These are phyloP conservation scores for Nepenthes gracilis DNA, from an alignment of 148 eudicot genomes.

Conservation along the genomic window DNA sequence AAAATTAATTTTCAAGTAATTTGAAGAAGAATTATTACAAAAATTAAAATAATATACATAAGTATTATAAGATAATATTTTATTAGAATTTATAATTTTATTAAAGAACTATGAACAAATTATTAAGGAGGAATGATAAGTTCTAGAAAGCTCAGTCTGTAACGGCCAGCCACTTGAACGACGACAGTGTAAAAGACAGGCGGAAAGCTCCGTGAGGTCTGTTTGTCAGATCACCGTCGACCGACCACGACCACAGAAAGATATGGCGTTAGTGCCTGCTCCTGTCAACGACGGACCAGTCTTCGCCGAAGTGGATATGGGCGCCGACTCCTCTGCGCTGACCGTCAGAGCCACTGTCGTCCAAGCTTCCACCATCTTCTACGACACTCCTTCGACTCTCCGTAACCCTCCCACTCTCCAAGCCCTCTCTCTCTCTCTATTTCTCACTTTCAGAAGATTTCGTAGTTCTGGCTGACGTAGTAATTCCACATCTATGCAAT, in stretches of 20 bases:
- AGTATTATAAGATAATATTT: too few species aligned
- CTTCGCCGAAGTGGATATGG: slow-evolving; percentile 80
- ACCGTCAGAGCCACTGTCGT: slow-evolving; percentile 92
- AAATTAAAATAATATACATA: too few species aligned
- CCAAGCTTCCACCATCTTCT: slow-evolving; percentile 87
- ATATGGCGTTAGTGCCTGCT: slow-evolving; percentile 49
- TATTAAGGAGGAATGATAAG: too few species aligned
- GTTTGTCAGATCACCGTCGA: background rate
- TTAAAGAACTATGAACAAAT: too few species aligned
- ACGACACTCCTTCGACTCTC: slow-evolving; percentile 86
- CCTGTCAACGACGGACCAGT: slow-evolving; percentile 20
- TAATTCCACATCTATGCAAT: background rate
- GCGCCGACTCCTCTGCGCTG: slow-evolving; percentile 33
- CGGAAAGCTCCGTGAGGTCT: background rate
- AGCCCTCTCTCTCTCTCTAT: background rate
- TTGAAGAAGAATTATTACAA: too few species aligned
- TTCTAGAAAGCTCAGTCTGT: too few species aligned
- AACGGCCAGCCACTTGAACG: too few species aligned
- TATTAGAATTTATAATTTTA: too few species aligned
- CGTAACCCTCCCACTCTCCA: slow-evolving; percentile 16
- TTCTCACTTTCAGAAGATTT: background rate
- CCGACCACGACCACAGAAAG: background rate
- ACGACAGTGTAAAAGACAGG: too few species aligned
- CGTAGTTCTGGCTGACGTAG: background rate
- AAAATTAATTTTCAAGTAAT: too few species aligned